These are phyloP conservation scores for Geotrichum australiense DNA, from an alignment of 1,139 yeast species.

Conservation along the genomic window DNA sequence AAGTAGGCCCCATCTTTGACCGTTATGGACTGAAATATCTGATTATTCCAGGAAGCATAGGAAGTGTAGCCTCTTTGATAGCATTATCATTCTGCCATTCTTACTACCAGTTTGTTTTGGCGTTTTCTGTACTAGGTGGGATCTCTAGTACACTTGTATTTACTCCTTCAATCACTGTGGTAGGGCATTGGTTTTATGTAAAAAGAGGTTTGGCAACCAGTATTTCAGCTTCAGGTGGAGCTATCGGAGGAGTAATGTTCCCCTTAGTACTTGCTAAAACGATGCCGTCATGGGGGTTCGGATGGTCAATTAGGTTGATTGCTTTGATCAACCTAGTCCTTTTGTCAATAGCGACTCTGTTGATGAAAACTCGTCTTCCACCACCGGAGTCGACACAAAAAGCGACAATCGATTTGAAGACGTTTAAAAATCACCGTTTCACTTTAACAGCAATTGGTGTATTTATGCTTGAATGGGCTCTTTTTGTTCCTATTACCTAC, in stretches of 20 bases:
- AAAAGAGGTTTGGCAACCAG: conserved; percentile 53
- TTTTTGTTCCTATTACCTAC: conserved; percentile 47
- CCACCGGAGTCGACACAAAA: conserved; percentile 30
- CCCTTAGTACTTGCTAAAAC: conserved; percentile 49
- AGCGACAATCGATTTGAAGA: conserved; percentile 37
- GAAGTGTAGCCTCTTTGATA: conserved; percentile 45
- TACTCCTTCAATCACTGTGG: conserved; percentile 52
- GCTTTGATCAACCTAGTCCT: conserved; percentile 41
- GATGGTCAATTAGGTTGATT: conserved; percentile 55
- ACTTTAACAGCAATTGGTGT: conserved; percentile 40
- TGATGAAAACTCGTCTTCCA: conserved; percentile 37
- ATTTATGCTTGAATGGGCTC: conserved; percentile 43
- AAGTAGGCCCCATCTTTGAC: conserved; percentile 59
- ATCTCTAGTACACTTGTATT: conserved; percentile 51
- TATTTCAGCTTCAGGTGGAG: conserved; percentile 54
- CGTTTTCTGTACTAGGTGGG: conserved; percentile 53
- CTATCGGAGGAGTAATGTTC: conserved; percentile 54
- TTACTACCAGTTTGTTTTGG: conserved; percentile 53
- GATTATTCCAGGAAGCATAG: conserved; percentile 40
- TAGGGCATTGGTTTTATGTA: conserved; percentile 55
- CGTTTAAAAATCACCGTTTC: conserved; percentile 40
- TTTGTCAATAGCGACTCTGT: conserved; percentile 35
- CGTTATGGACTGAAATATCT: conserved; percentile 30
- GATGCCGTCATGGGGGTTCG: conserved; percentile 45
- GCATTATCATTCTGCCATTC: conserved; percentile 46